Base-by-base conservation (phyloP, 495 filamentous ascomycete genomes). In the Hypoxylon fragiforme region DNA sequence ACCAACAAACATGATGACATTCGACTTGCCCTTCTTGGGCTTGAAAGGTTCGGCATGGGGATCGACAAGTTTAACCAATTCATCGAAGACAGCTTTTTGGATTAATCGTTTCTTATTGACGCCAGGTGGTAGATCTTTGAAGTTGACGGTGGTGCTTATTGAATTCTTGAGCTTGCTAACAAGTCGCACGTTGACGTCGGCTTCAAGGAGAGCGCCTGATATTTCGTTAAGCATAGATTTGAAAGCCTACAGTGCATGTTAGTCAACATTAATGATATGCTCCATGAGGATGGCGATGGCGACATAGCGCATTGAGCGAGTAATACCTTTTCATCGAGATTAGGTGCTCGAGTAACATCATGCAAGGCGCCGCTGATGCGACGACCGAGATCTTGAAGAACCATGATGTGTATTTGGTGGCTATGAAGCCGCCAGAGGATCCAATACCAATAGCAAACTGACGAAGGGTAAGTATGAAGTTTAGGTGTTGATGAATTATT, bases 1-100 rank as follows among this genome's bases (percentile, higher is more conserved):
- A 67, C 94, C 94, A 50, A 99, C 95, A 61, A 99, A 97, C 94
- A 99, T 99, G 68, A 99, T 96, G 60, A 97, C 88, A 71, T 96
- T 97, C 37, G 87, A 75, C 62, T 92, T 94, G 49, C 90, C 90
- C 71, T 99, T 99, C 77, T 94, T 96, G 16, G 95, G 94, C 60
- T 94, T 91, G 80, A 96, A 99, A 0, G 92, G 85, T 50, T 96
- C 91, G 56, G 88, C 90, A 73, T 97, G 94, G 13, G 94, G 94
- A 64, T 99, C 90, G 42, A 99, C 94, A 38, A 99, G 85, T 53
- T 87, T 85, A 46, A 97, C 94, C 42, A 99, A 84, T 68, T 97
- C 91, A 68, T 99, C 95, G 70, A 92, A 99, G 60, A 99, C 95
- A 57, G 94, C 83, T 72, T 97, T 97, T 66, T 99, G 94, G 66